These are phyloP conservation scores for Sesbania bispinosa DNA, from an alignment of 306 rosid species.

Conservation along the genomic window DNA sequence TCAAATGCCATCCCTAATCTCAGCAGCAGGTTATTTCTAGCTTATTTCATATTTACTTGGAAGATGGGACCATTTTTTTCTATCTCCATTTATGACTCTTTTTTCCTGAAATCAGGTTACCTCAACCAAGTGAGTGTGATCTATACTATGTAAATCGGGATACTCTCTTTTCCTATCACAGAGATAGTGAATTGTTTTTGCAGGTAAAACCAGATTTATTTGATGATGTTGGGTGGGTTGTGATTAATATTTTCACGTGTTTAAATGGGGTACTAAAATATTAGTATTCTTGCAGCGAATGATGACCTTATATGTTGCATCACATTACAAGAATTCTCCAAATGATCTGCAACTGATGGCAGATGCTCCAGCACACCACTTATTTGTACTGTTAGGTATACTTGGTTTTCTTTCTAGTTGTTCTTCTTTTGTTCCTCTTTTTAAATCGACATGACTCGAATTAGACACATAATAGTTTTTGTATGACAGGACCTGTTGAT, in stretches of 20 bases:
- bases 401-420: constrained; percentile 20
- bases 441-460: neutral
- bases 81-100: constrained; percentile 16
- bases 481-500: constrained; percentile 82
- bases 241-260: neutral
- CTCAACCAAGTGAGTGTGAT: constrained; percentile 79
- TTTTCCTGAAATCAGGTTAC: constrained; percentile 56
- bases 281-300: constrained; percentile 66
- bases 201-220: constrained; percentile 55
- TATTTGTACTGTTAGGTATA: constrained; percentile 91
- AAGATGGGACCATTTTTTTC: constrained; percentile 13
- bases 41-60: neutral
- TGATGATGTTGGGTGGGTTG: constrained; percentile 18
- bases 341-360: constrained; percentile 96
- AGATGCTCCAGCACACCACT: constrained; percentile 97
- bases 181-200: constrained; percentile 87
- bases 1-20: constrained; percentile 68
- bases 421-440: constrained; percentile 10
- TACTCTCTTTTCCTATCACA: constrained; percentile 91
- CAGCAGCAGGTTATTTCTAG: constrained; percentile 58
- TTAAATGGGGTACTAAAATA: constrained; percentile 23
- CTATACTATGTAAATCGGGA: constrained; percentile 93
- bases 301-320: constrained; percentile 97
- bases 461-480: constrained; percentile 25
- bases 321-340: constrained; percentile 98